Percentiles rank a stretch among this genome's conserved stretches.
Evolutionary conservation across 768 basidiomycete species (phyloP).

Genomic region (Chiua virens): DNA sequence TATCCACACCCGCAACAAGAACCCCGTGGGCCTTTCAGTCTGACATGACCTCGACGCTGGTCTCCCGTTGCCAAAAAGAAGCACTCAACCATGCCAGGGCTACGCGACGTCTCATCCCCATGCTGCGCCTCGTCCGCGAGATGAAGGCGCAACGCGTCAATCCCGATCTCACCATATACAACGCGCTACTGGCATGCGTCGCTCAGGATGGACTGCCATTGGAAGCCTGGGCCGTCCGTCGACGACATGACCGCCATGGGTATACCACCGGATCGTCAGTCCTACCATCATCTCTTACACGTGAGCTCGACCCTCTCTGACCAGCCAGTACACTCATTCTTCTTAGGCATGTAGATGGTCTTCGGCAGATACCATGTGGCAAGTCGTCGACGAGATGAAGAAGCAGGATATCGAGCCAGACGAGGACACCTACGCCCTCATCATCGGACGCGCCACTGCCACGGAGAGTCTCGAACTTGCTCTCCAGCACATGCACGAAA

Average conservation of each 20-base stretch:
- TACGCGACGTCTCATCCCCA: slow-evolving; percentile 35
- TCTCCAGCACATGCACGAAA: slow-evolving; percentile 57
- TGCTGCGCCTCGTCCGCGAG: slow-evolving; percentile 44
- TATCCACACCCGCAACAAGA: slow-evolving; percentile 12
- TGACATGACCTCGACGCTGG: slow-evolving; percentile 21
- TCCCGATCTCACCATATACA: slow-evolving; percentile 61
- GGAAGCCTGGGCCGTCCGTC: slow-evolving; percentile 63
- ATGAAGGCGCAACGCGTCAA: slow-evolving; percentile 58
- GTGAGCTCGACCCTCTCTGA: slow-evolving; percentile 37
- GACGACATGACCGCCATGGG: slow-evolving; percentile 64
- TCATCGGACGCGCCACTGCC: slow-evolving; percentile 48
- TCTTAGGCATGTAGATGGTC: slow-evolving; percentile 47
- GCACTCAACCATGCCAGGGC: slow-evolving; percentile 36
- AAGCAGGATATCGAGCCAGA: slow-evolving; percentile 49
- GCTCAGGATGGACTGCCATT: slow-evolving; percentile 41
- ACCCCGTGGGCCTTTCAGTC: slow-evolving; percentile 30
- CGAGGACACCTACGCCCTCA: slow-evolving; percentile 49
- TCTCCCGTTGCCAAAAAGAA: slow-evolving; percentile 34
- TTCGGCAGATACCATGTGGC: slow-evolving; percentile 42
- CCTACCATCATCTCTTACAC: slow-evolving; percentile 60
- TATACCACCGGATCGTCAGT: slow-evolving; percentile 47
- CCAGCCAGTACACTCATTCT: slow-evolving; percentile 7
- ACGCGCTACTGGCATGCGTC: slow-evolving; percentile 52
- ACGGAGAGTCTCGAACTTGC: slow-evolving; percentile 64
- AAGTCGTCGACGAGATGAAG: slow-evolving; percentile 57